phyloP scores from a whole-genome alignment of 805 yeast genomes.

The Kuraishia piskuri region DNA sequence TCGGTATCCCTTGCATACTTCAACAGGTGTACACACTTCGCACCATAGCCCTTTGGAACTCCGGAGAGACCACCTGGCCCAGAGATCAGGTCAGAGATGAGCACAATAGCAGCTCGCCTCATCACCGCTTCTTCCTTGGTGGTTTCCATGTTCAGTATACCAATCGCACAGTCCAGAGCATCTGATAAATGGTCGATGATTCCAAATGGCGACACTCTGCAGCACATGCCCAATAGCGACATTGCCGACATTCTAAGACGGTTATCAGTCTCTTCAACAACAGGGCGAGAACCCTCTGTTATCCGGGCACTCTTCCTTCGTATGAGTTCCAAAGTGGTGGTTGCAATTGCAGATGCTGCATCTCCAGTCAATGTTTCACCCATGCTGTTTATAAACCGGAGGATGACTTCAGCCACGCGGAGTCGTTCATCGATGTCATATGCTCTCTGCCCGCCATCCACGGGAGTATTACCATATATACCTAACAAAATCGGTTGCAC shows the following conservation, averaged over 20 bases:
- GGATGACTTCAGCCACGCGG: slow-evolving; percentile 74
- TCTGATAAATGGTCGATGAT: slow-evolving; percentile 39
- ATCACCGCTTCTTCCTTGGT: slow-evolving; percentile 38
- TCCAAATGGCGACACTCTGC: slow-evolving; percentile 51
- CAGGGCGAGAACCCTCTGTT: not conserved
- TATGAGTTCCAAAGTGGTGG: slow-evolving; percentile 28
- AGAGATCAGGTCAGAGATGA: slow-evolving; percentile 52
- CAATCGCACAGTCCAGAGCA: slow-evolving; percentile 68
- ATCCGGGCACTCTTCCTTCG: slow-evolving; percentile 3
- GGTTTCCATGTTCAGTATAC: slow-evolving; percentile 57
- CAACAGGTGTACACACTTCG: slow-evolving; percentile 31
- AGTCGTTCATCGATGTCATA: slow-evolving; percentile 55
- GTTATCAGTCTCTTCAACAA: slow-evolving; percentile 31
- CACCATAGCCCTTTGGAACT: slow-evolving; percentile 41
- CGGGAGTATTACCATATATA: slow-evolving; percentile 24
- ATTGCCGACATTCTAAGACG: slow-evolving; percentile 77
- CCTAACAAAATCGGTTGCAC: slow-evolving; percentile 29
- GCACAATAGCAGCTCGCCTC: slow-evolving; percentile 68
- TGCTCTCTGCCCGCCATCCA: too few relatives aligned
- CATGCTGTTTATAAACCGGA: slow-evolving; percentile 43
- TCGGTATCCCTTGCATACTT: slow-evolving; percentile 39
- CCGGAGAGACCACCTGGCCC: slow-evolving; percentile 31
- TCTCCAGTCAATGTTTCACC: slow-evolving; percentile 40
- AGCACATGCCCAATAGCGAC: slow-evolving; percentile 71
- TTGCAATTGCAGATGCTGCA: slow-evolving; percentile 32